Percentiles rank a stretch among this genome's conserved stretches.
These are phyloP conservation scores for Metroxylon sagu DNA, from an alignment of 176 grass and related monocot genomes.

Conservation along the genomic window DNA sequence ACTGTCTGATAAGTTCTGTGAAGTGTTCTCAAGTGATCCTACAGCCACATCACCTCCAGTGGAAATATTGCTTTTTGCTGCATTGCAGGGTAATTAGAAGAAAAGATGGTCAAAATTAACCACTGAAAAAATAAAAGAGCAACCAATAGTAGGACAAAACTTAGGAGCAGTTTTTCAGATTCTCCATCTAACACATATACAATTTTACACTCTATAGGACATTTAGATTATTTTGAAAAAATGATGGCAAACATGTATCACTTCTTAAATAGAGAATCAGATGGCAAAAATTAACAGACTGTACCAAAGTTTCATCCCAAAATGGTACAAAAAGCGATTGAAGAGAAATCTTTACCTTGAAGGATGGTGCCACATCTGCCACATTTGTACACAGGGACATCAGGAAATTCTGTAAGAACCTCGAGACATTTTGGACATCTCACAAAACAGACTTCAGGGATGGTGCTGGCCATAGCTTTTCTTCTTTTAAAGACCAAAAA, in stretches of 20 bases:
- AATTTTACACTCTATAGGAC: too few relatives aligned
- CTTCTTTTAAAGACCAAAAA: background rate
- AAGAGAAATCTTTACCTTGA: conserved; percentile 47
- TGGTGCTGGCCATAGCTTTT: conserved; percentile 35
- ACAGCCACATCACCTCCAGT: conserved; percentile 20
- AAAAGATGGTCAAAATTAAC: background rate
- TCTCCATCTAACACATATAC: too few relatives aligned
- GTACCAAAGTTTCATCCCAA: too few relatives aligned
- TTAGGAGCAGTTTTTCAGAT: too few relatives aligned
- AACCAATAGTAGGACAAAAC: too few relatives aligned
- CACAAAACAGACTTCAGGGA: conserved; percentile 39
- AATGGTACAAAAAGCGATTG: background rate
- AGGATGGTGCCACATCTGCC: conserved; percentile 58
- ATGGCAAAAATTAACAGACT: too few relatives aligned
- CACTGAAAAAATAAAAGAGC: too few relatives aligned
- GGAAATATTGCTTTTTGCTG: conserved; percentile 47
- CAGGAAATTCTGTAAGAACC: conserved; percentile 52
- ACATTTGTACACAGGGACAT: conserved; percentile 53
- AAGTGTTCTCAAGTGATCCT: conserved; percentile 27
- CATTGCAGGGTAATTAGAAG: conserved; percentile 1
- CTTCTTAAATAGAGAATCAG: too few relatives aligned
- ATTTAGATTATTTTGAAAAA: too few relatives aligned
- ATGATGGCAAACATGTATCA: too few relatives aligned
- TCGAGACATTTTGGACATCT: conserved; percentile 73
- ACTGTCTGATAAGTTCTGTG: conserved; percentile 6